Conservation (phyloP, 2,329 filamentous ascomycete genomes). For the Aaosphaeria pasadenensis region DNA sequence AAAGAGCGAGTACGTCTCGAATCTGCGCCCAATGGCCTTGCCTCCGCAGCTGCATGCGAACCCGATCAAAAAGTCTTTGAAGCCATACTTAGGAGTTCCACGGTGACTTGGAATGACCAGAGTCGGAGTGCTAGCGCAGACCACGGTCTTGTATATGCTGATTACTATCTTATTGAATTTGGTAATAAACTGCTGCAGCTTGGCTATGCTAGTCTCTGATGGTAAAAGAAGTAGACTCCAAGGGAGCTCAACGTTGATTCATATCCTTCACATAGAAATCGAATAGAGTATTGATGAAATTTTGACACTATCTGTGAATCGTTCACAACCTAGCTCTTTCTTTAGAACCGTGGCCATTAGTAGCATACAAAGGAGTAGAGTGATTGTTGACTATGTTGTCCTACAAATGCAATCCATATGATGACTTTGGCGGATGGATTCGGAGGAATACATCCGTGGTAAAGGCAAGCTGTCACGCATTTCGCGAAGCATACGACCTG, state of each 20-base stretch:
- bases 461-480: neutral
- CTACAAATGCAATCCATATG: neutral
- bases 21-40: neutral
- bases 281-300: neutral
- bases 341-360: neutral
- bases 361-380: neutral
- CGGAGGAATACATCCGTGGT: neutral
- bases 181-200: neutral
- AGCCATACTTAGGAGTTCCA: neutral
- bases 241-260: neutral
- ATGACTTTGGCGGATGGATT: neutral
- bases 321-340: neutral
- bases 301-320: neutral
- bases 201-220: neutral
- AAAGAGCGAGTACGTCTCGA: neutral
- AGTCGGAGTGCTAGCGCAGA: neutral
- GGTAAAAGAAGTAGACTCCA: neutral
- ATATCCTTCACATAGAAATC: neutral
- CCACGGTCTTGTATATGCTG: constrained; percentile 1
- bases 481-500: neutral
- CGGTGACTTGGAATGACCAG: neutral
- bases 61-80: neutral
- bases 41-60: neutral
- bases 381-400: neutral
- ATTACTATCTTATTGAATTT: neutral